Conservation (phyloP, 352 stramenopile species). For the Peronospora farinosa region DNA sequence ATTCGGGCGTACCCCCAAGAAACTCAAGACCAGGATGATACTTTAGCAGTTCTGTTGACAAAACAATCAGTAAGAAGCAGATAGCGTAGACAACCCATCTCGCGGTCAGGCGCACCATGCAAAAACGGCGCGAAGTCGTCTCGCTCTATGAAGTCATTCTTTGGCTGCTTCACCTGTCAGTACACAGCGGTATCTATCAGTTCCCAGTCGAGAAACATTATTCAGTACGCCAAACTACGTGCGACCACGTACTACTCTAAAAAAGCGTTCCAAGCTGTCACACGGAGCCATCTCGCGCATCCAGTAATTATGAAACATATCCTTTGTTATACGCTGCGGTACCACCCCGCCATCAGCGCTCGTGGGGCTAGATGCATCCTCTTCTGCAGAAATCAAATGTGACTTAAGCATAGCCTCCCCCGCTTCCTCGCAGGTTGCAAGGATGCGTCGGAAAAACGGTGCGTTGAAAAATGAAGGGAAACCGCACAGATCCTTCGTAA, state of each 20-base stretch:
- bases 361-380: slow-evolving; percentile 19
- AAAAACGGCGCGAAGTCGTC: slow-evolving; percentile 98
- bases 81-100: background rate
- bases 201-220: background rate
- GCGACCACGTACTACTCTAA: slow-evolving; percentile 82
- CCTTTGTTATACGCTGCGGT: slow-evolving; percentile 61
- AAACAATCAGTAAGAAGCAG: slow-evolving; percentile 27
- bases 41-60: slow-evolving; percentile 69
- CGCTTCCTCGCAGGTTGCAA: slow-evolving; percentile 19
- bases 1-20: slow-evolving; percentile 95
- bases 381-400: slow-evolving; percentile 11
- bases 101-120: slow-evolving; percentile 55
- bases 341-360: slow-evolving; percentile 19
- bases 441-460: slow-evolving; percentile 92
- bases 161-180: slow-evolving; percentile 87
- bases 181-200: slow-evolving; percentile 10
- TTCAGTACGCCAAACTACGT: background rate
- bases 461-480: slow-evolving; percentile 99
- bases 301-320: slow-evolving; percentile 93
- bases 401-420: slow-evolving; percentile 25
- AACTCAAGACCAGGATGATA: slow-evolving; percentile 94
- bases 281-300: slow-evolving; percentile 91
- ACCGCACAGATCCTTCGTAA: slow-evolving; percentile 96
- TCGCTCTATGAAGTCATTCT: slow-evolving; percentile 85
- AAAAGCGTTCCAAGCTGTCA: slow-evolving; percentile 96